These are phyloP conservation scores for Allium sativum DNA, from an alignment of 106 monocot genomes.

Conservation along the genomic window DNA sequence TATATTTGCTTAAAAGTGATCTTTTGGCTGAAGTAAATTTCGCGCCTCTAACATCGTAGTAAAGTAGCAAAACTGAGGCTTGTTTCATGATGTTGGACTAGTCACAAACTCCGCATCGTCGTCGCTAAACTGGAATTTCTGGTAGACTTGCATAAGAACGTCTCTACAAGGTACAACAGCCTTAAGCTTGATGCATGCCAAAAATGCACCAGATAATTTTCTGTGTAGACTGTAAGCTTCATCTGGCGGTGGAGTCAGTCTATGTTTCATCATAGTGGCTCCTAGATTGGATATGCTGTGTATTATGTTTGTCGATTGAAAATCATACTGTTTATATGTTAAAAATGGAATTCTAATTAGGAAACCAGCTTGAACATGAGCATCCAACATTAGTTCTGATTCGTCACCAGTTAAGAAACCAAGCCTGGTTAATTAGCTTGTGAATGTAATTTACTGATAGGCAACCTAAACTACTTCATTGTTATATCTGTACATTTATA, in stretches of 20 bases:
- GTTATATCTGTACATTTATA: no score
- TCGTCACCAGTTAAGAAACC: slow-evolving; percentile 88
- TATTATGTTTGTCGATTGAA: slow-evolving; percentile 60
- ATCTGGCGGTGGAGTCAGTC: slow-evolving; percentile 90
- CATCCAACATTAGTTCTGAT: slow-evolving; percentile 81
- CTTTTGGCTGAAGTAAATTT: no score
- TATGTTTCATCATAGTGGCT: slow-evolving; percentile 77
- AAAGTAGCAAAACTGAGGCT: no score
- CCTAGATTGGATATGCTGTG: slow-evolving; percentile 63
- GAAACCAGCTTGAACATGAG: slow-evolving; percentile 91
- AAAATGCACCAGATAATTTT: slow-evolving; percentile 84
- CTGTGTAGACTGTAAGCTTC: slow-evolving; percentile 91
- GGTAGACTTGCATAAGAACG: slow-evolving; percentile 46
- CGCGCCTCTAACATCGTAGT: no score
- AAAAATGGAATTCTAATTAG: slow-evolving; percentile 82
- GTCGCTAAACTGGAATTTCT: slow-evolving; percentile 47
- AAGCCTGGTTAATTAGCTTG: no score
- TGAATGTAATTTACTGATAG: no score
- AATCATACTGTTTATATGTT: slow-evolving; percentile 54
- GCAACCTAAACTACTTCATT: no score
- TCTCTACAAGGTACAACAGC: slow-evolving; percentile 80
- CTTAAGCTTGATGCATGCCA: slow-evolving; percentile 88
- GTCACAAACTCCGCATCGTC: slow-evolving; percentile 35
- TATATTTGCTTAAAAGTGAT: no score
- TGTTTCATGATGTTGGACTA: slow-evolving; percentile 16